These are phyloP conservation scores for Hypoxylon sp. DNA, from an alignment of 2,329 filamentous ascomycete species.

Conservation along the genomic window DNA sequence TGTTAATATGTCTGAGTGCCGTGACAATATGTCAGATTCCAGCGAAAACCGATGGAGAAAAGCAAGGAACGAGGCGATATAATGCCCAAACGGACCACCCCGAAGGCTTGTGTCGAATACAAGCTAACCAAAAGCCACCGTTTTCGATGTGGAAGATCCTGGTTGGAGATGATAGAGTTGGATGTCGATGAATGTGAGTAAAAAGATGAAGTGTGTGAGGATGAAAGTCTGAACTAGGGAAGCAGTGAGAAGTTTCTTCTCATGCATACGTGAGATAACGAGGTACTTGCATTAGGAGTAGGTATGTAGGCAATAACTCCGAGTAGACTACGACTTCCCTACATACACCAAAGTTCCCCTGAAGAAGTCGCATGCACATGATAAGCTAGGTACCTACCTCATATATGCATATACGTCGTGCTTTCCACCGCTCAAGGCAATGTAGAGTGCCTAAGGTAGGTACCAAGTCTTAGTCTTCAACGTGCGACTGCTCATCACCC, in stretches of 20 bases:
- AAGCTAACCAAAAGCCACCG: constrained; percentile 49
- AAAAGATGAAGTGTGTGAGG: constrained; percentile 42
- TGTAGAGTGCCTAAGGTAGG: too few relatives aligned
- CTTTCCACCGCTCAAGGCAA: not conserved
- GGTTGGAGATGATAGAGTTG: constrained; percentile 47
- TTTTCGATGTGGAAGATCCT: constrained; percentile 43
- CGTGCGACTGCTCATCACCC: too few relatives aligned
- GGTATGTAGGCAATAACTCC: not conserved
- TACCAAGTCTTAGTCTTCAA: too few relatives aligned
- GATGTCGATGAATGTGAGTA: constrained; percentile 44
- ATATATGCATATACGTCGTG: not conserved
- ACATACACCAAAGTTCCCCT: not conserved
- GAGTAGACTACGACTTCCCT: constrained; percentile 8
- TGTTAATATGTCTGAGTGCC: constrained; percentile 12
- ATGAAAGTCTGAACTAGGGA: not conserved
- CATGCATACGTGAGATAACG: not conserved
- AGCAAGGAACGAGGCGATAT: constrained; percentile 25
- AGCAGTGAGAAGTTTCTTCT: not conserved
- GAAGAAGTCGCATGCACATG: not conserved
- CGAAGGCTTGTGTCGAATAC: constrained; percentile 37
- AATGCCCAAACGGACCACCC: constrained; percentile 12
- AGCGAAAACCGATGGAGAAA: constrained; percentile 1
- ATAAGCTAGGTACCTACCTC: too few relatives aligned
- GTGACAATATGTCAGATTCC: not conserved
- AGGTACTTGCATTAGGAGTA: too few relatives aligned